Base-by-base conservation (phyloP, 2,329 filamentous ascomycete species). In the Fusarium poae region DNA sequence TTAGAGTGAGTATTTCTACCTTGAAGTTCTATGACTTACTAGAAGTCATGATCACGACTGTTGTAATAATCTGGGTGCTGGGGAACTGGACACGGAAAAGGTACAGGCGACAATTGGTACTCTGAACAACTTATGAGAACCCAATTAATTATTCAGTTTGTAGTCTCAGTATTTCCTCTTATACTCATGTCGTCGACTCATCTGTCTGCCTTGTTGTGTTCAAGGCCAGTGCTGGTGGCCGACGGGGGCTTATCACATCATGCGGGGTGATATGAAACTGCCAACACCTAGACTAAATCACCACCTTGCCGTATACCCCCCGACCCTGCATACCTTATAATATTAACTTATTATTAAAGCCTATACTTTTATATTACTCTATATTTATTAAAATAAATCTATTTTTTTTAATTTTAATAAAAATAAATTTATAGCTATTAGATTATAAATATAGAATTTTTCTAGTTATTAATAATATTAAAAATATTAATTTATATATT, bases 191-290 rank as follows among this genome's bases (percentile, higher is more conserved):
- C 15, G 4, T 8, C 23, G 9, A 29, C 18, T 39, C 43, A 18
- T 8, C 5, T n/a, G 34, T 50, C 44, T 50, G 52, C 59, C 59
- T 68, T 27, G n/a, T 21, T 64, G 9, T 23, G n/a, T 25, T 53
- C 10, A 57, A 70, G 68, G 46, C 67, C 49, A 55, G 56, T 62
- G 63, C 29, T 27, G 56, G 46, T 20, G 68, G 59, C 68, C 67
- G 57, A 30, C 34, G 49, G 66, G 72, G 70, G 72, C 72, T 72
- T 54, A 72, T 62, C 72, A 53, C 59, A 58, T 40, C n/a, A 67
- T 70, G 66, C 56, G 44, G 66, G 66, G 43, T 66, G 62, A 53
- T 37, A 16, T 35, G 45, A 40, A 40, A 51, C 46, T 40, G 44
- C 50, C 29, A 67, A 53, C 27, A 34, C 20, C 42, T 49, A 25